Percentiles rank a stretch among this genome's conserved stretches.
Evolutionary conservation across 768 basidiomycete species (phyloP).

Genomic region (Cubamyces sp.): DNA sequence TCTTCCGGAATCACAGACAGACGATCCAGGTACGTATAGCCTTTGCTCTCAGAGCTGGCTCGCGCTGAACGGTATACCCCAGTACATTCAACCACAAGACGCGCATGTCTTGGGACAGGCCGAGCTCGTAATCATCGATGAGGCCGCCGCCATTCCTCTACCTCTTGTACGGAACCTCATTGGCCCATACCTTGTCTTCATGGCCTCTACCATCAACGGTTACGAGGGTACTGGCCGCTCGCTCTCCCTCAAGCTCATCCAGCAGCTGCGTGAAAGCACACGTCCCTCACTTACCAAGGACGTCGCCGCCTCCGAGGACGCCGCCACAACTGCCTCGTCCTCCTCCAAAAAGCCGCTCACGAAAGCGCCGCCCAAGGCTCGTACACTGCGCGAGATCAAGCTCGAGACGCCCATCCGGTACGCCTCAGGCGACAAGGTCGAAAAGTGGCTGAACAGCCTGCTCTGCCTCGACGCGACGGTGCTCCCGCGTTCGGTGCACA

Average conservation of each 20-base stretch:
- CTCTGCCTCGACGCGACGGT: conserved; percentile 90
- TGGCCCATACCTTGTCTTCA: conserved; percentile 96
- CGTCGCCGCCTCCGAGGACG: conserved; percentile 44
- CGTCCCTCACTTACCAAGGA: conserved; percentile 78
- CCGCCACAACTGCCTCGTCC: conserved; percentile 42
- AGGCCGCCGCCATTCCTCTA: conserved; percentile 97
- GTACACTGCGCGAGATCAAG: conserved; percentile 90
- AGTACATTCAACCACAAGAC: conserved; percentile 99
- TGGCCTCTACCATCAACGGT: conserved; percentile 99
- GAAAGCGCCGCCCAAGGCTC: conserved; percentile 65
- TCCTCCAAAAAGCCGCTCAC: conserved; percentile 55
- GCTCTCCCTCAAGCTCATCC: conserved; percentile 94
- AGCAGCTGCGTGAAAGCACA: conserved; percentile 92
- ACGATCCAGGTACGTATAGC: conserved; percentile 78
- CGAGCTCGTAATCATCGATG: conserved; percentile 96
- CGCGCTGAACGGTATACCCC: background rate
- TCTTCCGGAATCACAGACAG: conserved; percentile 92
- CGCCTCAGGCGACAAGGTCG: conserved; percentile 81
- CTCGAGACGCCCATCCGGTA: conserved; percentile 96
- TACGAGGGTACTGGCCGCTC: conserved; percentile 99
- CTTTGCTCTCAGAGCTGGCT: background rate
- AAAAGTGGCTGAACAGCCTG: conserved; percentile 90
- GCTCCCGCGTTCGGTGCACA: conserved; percentile 50
- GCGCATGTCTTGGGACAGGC: conserved; percentile 97
- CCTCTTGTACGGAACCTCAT: conserved; percentile 94